phyloP scores from a whole-genome alignment of 129 eudicot genomes.

The Centaurea solstitialis region DNA sequence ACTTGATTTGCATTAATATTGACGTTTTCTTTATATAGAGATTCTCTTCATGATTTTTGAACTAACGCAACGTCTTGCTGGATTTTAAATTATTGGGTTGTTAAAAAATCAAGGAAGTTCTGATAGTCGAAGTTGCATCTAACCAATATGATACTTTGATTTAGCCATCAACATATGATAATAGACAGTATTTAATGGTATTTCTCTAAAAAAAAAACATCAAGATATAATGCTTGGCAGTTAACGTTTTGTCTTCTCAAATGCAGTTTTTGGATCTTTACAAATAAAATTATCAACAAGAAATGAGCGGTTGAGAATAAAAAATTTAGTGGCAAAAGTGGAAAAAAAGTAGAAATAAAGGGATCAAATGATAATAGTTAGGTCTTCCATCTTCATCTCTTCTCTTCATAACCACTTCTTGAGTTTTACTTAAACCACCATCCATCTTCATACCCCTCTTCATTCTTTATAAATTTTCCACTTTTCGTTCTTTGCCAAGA shows the following conservation, averaged over 20 bases:
- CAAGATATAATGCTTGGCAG: neutral
- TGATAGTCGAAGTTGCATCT: neutral
- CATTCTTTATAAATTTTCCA: conserved; percentile 4
- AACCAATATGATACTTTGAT: neutral
- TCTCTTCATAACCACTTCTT: conserved; percentile 34
- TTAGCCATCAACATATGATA: neutral
- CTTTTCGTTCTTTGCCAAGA: neutral
- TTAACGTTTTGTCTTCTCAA: neutral
- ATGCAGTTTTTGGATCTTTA: neutral
- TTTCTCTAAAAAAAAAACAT: neutral
- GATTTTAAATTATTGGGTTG: neutral
- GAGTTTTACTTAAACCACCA: conserved; percentile 24
- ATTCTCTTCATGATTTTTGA: too few species aligned
- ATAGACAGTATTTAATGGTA: neutral
- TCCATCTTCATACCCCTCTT: conserved; percentile 9
- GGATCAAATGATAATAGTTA: conserved; percentile 25
- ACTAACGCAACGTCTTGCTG: neutral
- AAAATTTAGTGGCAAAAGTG: neutral
- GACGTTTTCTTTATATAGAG: neutral
- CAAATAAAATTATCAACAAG: neutral
- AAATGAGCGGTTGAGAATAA: neutral
- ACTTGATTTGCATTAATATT: neutral
- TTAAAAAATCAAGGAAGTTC: neutral
- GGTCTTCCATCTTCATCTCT: conserved; percentile 36
- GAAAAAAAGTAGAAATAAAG: neutral